These are phyloP conservation scores for Boletus sp. DNA, from an alignment of 768 basidiomycete species.

Conservation along the genomic window DNA sequence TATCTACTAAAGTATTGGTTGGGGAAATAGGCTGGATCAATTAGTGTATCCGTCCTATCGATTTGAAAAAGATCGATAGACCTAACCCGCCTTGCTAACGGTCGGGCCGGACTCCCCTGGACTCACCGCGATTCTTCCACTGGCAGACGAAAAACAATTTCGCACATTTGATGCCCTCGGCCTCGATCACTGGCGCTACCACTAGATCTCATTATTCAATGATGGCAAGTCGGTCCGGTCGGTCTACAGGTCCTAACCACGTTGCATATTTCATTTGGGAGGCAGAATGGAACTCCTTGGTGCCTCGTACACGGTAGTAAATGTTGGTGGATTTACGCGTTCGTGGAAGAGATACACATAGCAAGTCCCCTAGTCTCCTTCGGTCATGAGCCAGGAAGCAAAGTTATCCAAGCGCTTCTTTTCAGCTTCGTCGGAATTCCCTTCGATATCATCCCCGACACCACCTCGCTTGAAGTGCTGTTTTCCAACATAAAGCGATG, in stretches of 20 bases:
- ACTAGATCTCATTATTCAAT: too few species aligned
- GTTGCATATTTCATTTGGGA: background rate
- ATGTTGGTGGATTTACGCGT: background rate
- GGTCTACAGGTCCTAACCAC: background rate
- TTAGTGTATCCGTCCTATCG: too few species aligned
- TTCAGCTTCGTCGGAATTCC: constrained; percentile 70
- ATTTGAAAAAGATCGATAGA: too few species aligned
- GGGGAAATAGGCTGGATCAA: too few species aligned
- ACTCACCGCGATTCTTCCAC: too few species aligned
- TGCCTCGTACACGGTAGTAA: background rate
- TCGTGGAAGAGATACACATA: constrained; percentile 2
- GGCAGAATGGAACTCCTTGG: background rate
- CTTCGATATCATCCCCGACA: constrained; percentile 57
- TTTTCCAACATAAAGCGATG: constrained; percentile 77
- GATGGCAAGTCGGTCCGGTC: too few species aligned
- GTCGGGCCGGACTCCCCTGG: too few species aligned
- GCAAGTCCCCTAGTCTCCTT: constrained; percentile 53
- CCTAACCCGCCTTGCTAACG: too few species aligned
- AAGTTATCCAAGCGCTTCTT: constrained; percentile 86
- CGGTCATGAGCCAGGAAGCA: constrained; percentile 80
- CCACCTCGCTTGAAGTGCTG: constrained; percentile 81
- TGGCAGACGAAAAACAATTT: too few species aligned
- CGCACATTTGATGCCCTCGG: too few species aligned
- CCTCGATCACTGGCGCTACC: too few species aligned
- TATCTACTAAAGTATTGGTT: too few species aligned